phyloP scores from a whole-genome alignment of 495 filamentous ascomycete species.

The Hypoxylon trugodes region DNA sequence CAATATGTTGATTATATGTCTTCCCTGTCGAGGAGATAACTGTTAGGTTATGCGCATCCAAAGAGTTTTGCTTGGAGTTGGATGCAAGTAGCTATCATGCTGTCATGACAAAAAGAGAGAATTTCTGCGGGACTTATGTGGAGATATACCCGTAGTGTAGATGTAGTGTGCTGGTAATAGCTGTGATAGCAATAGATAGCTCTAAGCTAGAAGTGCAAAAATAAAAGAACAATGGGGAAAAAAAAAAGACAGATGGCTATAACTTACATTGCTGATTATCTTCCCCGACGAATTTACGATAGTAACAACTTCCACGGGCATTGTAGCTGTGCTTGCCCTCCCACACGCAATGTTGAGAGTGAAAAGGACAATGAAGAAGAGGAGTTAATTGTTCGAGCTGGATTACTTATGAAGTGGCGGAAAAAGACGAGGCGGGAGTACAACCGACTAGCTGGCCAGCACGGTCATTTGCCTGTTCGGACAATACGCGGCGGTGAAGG shows the following conservation, averaged over 20 bases:
- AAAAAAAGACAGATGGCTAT: not conserved
- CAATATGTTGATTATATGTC: constrained; percentile 85
- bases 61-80: not conserved
- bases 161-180: constrained; percentile 4
- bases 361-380: constrained; percentile 2
- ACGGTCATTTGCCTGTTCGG: constrained; percentile 33
- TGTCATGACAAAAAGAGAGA: too few relatives aligned
- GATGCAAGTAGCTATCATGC: not conserved
- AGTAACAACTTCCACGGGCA: constrained; percentile 77
- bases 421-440: constrained; percentile 30
- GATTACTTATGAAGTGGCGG: constrained; percentile 38
- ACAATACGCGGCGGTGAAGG: constrained; percentile 38
- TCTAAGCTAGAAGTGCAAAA: too few relatives aligned
- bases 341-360: constrained; percentile 11
- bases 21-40: constrained; percentile 65
- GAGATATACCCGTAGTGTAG: constrained; percentile 23
- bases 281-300: constrained; percentile 94
- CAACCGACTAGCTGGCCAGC: constrained; percentile 34
- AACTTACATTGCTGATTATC: constrained; percentile 85
- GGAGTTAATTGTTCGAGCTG: constrained; percentile 13
- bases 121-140: constrained; percentile 40
- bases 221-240: too few relatives aligned
- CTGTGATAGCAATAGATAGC: not conserved
- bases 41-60: constrained; percentile 20
- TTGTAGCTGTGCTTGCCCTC: constrained; percentile 37